Base-by-base conservation (phyloP, 331 rosid genomes). In the Acacia pycnantha region DNA sequence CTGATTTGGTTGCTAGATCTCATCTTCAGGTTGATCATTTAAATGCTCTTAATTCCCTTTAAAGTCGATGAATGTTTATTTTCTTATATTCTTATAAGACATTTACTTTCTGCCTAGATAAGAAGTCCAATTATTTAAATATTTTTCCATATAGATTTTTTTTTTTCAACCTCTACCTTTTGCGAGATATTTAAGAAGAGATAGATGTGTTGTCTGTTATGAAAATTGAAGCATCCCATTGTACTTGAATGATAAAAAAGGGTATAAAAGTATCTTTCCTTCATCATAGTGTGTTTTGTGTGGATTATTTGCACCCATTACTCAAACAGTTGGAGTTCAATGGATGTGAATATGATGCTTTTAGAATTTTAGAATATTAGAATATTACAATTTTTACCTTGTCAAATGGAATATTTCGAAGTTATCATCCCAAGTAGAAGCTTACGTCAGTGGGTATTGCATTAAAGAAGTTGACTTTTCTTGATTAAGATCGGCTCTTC, bases 1-100 rank as follows among this genome's bases (percentile, higher is more conserved):
- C 99, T 73, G 98, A 93, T 93, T 87, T 95, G 90, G 94, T 95
- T 73, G 90, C 99, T 77, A 93, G 99, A 85, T 89, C 99, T 80
- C 98, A 90, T 89, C 98, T 95, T 76, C 99, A 95, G 97, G 99
- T 93, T 72, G 72, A 83, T 77, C 35, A 79, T 73, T 81, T 66
- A 70, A 54, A 70, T 40, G 10, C 78, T 31, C 47, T 48, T 83
- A 69, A 41, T 78, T 76, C 41, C 24, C 15, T 11, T 59, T 58
- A 71, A 40, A 71, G 68, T 59, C 75, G 44, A 73, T 66, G 59
- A 69, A 44, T 82, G 43, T 47, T 73, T 7, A 11, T 26, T 31
- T 59, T 76, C 41, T 15, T 12, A 6, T 69, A 43, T 77, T 61
- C 22, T 35, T 77, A 74, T 53, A 62, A 18, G 18, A 50, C 70